Evolutionary conservation across 2,329 filamentous ascomycete species (phyloP), one percentile per base, ranked within the genome.

Genomic region (Cercospora nicotianae): DNA sequence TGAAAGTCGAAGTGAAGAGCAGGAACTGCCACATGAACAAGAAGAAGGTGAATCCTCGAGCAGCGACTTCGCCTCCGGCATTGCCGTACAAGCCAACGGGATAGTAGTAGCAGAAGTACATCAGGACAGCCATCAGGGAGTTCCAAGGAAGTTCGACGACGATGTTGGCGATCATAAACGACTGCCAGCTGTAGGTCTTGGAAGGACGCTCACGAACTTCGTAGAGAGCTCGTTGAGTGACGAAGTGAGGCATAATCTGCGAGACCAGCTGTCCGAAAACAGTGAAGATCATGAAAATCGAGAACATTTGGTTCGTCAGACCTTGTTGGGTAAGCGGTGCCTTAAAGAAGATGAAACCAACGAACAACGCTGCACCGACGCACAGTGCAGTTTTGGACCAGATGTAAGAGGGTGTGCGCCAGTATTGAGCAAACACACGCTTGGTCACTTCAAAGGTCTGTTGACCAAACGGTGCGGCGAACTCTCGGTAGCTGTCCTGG

Each of bases 391-490:
- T 78, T 83, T 96, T 96, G 75, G 91, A 90, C 82, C 94, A 96
- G 79, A 97, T 94, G 82, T 96, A 96, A 5, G 89, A 86, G 0
- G 93, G 93, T 0, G 90, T 94, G 68, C 93, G 91, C 93, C 93
- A 96, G 85, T 95, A 96, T 79, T 96, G 93, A 77, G 94, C 87
- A 83, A 95, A 95, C 28, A 95, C 90, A 75, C 93, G 92, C 72
- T 86, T 78, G 18, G 87, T 85, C 66, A 92, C 91, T 75, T 89
- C 85, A 65, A 80, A 81, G 51, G 94, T 81, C 79, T 97, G 93
- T 7, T 83, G 76, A 48, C 72, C 75, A 77, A 96, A 92, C 0
- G 91, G 87, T 5, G 92, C 91, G 3, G 93, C 93, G 69, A 96
- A 96, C 78, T 96, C 92, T 69, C 87, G 86, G 80, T 89, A 92